Base-by-base conservation (phyloP, 2,329 filamentous ascomycete genomes). In the Xylaria sp. region DNA sequence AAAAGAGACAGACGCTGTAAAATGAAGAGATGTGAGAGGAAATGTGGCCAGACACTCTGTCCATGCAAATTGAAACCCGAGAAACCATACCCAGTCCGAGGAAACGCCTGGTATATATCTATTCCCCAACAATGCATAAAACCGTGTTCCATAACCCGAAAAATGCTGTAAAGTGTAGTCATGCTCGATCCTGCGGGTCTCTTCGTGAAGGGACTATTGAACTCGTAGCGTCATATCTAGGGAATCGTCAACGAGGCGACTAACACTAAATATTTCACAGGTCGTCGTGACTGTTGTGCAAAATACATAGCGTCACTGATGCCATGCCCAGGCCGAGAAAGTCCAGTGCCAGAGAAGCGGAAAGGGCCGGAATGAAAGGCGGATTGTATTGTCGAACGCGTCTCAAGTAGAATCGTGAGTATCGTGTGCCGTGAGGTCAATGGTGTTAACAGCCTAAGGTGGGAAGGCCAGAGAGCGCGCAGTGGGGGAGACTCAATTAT, bases 71-170 rank as follows among this genome's bases (percentile, higher is more conserved):
- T 51, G 25, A 68, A 51, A 48, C 36, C 64, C 46, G 13, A 62
- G 1, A 61, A 60, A 56, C 52, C 63, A 55, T 43, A 12, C 31
- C 55, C 49, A 62, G 12, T 54, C 64, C 23, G 36, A 25, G 41
- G 49, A 63, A 73, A 74, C 72, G 71, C 72, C 73, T 72, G 69
- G 70, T 71, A 72, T 73, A 73, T 72, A 61, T 67, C 64, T 62
- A 64, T 55, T 51, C 55, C 62, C 59, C 28, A 41, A 64, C 66
- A 68, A 68, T 74, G 67, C 71, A 57, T 70, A 51, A 64, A 52
- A 31, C 61, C 67, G 49, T 68, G 31, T 67, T 46, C 66, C 60
- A 64, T 64, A 59, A 46, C 48, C 61, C 52, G 28, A 39, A 63
- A 63, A 69, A 72, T 72, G 66, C 70, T 64, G 61, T 64, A 64